Evolutionary conservation across 139 green algal species (phyloP).

Genomic region (Chlamydomonas incerta): DNA sequence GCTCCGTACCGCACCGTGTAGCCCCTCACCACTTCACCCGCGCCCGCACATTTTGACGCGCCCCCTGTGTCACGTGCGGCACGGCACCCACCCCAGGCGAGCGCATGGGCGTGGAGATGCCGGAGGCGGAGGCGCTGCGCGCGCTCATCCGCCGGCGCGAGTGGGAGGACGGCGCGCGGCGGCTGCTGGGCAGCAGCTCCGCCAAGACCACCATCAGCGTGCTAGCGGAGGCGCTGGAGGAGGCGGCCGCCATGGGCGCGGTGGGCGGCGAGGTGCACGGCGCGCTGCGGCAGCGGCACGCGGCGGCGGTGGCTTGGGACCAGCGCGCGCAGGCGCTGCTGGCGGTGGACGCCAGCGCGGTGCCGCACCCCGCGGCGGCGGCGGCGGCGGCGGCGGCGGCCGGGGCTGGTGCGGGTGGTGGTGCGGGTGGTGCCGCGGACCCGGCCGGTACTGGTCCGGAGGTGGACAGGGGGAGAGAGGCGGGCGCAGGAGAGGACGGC

Average conservation of each 20-base stretch:
- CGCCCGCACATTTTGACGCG: too few species aligned
- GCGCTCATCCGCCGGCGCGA: slow-evolving; percentile 50
- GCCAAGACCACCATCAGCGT: slow-evolving; percentile 4
- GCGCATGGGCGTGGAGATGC: slow-evolving; percentile 48
- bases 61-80: too few species aligned
- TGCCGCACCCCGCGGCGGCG: not conserved
- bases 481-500: too few species aligned
- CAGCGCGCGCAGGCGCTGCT: slow-evolving; percentile 39
- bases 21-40: too few species aligned
- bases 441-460: too few species aligned
- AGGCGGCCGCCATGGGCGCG: slow-evolving; percentile 38
- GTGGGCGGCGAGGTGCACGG: slow-evolving; percentile 36
- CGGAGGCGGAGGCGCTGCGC: slow-evolving; percentile 41
- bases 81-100: slow-evolving; percentile 37
- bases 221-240: slow-evolving; percentile 46
- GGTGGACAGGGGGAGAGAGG: too few species aligned
- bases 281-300: slow-evolving; percentile 6
- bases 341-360: not conserved
- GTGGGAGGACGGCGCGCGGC: slow-evolving; percentile 56
- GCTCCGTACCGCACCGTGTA: too few species aligned
- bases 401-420: too few species aligned
- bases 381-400: not conserved
- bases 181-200: slow-evolving; percentile 7
- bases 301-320: slow-evolving; percentile 50
- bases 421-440: too few species aligned